Evolutionary conservation across 495 filamentous ascomycete genomes (phyloP), one percentile per base, ranked within the genome.

Genomic region (Haplographium delicatum): DNA sequence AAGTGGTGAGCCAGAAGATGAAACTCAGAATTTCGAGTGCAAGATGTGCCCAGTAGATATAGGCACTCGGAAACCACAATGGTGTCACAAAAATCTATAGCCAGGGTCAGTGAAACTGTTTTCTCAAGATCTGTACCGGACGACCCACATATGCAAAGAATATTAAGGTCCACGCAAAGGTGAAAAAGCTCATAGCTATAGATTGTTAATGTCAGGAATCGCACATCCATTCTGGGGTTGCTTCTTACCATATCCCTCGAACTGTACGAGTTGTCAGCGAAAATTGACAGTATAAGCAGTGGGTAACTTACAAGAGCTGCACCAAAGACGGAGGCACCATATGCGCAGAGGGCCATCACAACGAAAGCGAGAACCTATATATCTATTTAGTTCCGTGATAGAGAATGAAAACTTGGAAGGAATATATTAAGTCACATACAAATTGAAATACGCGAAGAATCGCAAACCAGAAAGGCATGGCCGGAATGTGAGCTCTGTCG

Each of bases 1-100:
- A 56, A 7, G 47, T 44, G 1, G 47, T 15, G 9, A 56, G 53
- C 53, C 53, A 56, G 35, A 56, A 56, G 18, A 56, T 33, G 33
- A 13, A 20, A 33, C 47, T 51, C 1, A 24, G 5, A 25, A 45
- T 37, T 43, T 51, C 47, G 40, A 56, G 41, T 22, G n/a, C 31
- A 16, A 55, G 28, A 22, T 54, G 45, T 5, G 28, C 23, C 45
- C 51, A 54, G 51, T 48, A 54, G 20, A 28, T 15, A 27, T 53
- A 54, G 37, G 39, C 10, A 9, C 37, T 16, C 9, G 44, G 51
- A 15, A 44, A 23, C 19, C 34, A 44, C 31, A 48, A 38, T 9
- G 51, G 51, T 4, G 31, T 4, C 15, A 13, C 11, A 18, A 47
- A 22, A 23, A 47, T 53, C 50, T 47, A 41, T 11, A 4, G n/a